Evolutionary conservation across 208 protist genomes (phyloP).

Genomic region (Herpetomonas tarakana): DNA sequence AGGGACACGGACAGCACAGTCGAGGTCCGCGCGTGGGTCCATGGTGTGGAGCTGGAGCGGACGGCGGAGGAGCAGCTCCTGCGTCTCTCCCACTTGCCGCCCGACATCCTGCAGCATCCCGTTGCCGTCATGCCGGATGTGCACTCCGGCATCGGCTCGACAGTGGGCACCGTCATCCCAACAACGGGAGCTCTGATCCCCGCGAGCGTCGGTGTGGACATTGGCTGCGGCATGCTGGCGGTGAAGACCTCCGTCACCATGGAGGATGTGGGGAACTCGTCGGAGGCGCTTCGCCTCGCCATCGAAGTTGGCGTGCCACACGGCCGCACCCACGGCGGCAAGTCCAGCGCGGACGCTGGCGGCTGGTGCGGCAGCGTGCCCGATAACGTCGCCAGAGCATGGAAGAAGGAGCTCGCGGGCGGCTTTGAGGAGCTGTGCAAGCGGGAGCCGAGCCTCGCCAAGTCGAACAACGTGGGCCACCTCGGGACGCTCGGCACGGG

Average conservation of each 20-base stretch:
- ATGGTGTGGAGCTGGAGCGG: slow-evolving; percentile 59
- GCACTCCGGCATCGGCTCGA: slow-evolving; percentile 79
- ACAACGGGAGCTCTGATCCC: slow-evolving; percentile 80
- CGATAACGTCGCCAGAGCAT: slow-evolving; percentile 37
- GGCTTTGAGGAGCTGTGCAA: slow-evolving; percentile 66
- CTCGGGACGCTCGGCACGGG: slow-evolving; percentile 87
- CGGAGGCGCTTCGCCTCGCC: slow-evolving; percentile 57
- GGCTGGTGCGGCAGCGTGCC: slow-evolving; percentile 59
- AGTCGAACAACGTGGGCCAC: slow-evolving; percentile 79
- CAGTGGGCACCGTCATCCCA: slow-evolving; percentile 85
- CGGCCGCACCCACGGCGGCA: slow-evolving; percentile 70
- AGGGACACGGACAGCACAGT: slow-evolving; percentile 24
- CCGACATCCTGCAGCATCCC: slow-evolving; percentile 51
- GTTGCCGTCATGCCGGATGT: slow-evolving; percentile 90
- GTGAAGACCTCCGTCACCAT: slow-evolving; percentile 60
- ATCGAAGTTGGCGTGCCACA: slow-evolving; percentile 82
- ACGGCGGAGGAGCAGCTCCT: slow-evolving; percentile 51
- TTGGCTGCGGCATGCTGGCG: slow-evolving; percentile 91
- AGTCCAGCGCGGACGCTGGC: slow-evolving; percentile 46
- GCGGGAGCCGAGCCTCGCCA: slow-evolving; percentile 36
- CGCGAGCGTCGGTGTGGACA: slow-evolving; percentile 85
- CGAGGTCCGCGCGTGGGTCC: slow-evolving; percentile 57
- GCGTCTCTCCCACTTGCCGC: slow-evolving; percentile 44
- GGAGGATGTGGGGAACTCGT: slow-evolving; percentile 56
- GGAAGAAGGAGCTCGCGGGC: slow-evolving; percentile 49